A percentile compares a stretch with the other conserved stretches of the same genome.
Conservation (phyloP, 108 stramenopile genomes). For the Pseudonitzschia multistriata region DNA sequence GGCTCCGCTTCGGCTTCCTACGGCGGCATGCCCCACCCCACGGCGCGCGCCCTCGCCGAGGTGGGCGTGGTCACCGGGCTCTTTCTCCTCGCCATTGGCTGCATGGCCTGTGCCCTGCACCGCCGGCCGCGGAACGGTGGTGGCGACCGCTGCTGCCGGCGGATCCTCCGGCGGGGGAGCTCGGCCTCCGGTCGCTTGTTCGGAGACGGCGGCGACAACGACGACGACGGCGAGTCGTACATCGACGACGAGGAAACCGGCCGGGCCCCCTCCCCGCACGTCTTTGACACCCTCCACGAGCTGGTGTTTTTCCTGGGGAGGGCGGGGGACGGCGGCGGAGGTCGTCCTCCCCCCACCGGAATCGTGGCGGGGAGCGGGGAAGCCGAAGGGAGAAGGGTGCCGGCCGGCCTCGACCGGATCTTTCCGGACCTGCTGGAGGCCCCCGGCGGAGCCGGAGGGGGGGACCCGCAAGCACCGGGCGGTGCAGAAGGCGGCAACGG, state of each 20-base stretch:
- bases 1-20: not conserved
- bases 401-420: conserved; percentile 11
- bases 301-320: conserved; percentile 23
- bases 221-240: conserved; percentile 10
- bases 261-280: not conserved
- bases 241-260: conserved; percentile 1
- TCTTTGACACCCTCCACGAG: conserved; percentile 30
- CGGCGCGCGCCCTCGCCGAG: not conserved
- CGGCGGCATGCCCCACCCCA: not conserved
- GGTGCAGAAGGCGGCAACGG: not conserved
- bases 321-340: conserved; percentile 8
- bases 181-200: no score
- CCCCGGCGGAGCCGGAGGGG: not conserved
- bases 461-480: not conserved
- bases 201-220: not conserved
- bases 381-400: not conserved
- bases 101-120: conserved; percentile 29
- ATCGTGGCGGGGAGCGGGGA: not conserved
- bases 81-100: conserved; percentile 29
- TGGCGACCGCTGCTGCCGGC: not conserved
- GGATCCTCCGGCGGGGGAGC: not conserved
- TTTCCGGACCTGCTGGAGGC: conserved; percentile 31
- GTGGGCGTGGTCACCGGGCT: conserved; percentile 24
- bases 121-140: not conserved
- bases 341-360: not conserved